Base-by-base conservation (phyloP, 176 grass and related monocot species). In the Neostapfia colusana region DNA sequence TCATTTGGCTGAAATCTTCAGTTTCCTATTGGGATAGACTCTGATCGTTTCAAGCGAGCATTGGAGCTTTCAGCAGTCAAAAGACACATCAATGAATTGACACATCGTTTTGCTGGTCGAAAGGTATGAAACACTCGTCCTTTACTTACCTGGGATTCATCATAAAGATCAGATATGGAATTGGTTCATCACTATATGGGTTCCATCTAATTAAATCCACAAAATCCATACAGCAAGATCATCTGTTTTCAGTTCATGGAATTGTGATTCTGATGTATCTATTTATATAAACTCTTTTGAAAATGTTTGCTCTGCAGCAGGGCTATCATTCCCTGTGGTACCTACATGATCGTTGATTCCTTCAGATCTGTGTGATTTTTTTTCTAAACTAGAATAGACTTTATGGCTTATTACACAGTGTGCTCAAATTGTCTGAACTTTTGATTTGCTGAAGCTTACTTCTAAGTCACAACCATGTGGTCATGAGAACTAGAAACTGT, bases 1-100 rank as follows among this genome's bases (percentile, higher is more conserved):
- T 90, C 69, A 79, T 46, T 74, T 76, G 66, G 75, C 84, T 84
- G 72, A 85, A 86, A 91, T 92, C 77, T 83, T 82, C 87, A 99
- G 96, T 99, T 99, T 99, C 96, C 96, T 86, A 99, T 99, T 79
- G 96, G 96, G 83, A 99, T 99, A 88, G 96, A 99, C 87, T 95
- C 92, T 66, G 96, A 99, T 24, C 82, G 96, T 80, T 99, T 99
- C 84, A 99, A 95, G 66, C 82, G 92, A 84, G 91, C 91, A 59
- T 70, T 93, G 77, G 91, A 99, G n/a, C 57, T 84, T 88, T 49
- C 85, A 76, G 85, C 81, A 75, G 96, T 95, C 24, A 89, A 87
- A 88, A 93, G 81, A 53, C 96, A 93, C 63, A 90, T 99, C 50
- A 77, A 48, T 27, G 96, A 99, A 82, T 69, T 93, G 44, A 76